phyloP scores from a whole-genome alignment of 2,329 filamentous ascomycete species.

The Cadophora malorum region DNA sequence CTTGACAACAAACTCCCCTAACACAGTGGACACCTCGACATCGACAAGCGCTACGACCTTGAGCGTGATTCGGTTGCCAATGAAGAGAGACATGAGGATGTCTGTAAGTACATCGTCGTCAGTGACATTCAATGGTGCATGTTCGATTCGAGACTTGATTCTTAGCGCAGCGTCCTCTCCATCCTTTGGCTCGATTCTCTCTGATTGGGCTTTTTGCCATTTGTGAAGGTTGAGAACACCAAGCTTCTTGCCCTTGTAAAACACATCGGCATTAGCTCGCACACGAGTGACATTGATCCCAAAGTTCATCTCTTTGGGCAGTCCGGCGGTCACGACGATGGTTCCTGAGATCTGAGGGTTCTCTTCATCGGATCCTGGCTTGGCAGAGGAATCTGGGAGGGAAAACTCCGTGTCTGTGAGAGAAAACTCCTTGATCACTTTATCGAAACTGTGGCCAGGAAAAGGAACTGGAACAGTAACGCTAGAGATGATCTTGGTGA shows the following conservation, averaged over 20 bases:
- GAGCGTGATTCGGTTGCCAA: constrained; percentile 74
- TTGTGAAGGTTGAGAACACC: constrained; percentile 79
- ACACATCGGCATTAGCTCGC: constrained; percentile 79
- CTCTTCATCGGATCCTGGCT: constrained; percentile 74
- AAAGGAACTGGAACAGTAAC: constrained; percentile 86
- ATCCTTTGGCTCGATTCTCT: constrained; percentile 63
- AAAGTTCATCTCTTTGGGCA: constrained; percentile 89
- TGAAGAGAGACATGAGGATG: constrained; percentile 80
- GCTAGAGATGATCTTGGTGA: constrained; percentile 78
- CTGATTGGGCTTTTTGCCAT: constrained; percentile 87
- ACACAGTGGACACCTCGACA: constrained; percentile 78
- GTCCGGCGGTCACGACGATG: constrained; percentile 76
- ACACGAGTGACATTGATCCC: constrained; percentile 79
- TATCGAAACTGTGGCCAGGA: constrained; percentile 80
- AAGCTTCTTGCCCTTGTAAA: constrained; percentile 78
- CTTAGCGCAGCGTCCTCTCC: constrained; percentile 68
- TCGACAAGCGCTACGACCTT: constrained; percentile 82
- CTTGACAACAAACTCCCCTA: constrained; percentile 82
- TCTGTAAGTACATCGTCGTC: constrained; percentile 80
- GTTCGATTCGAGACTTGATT: constrained; percentile 76
- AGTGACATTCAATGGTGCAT: constrained; percentile 84
- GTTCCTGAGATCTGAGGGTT: constrained; percentile 83
- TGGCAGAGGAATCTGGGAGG: constrained; percentile 80
- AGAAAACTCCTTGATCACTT: constrained; percentile 86
- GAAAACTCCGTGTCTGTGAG: constrained; percentile 85